Evolutionary conservation across 2,329 filamentous ascomycete species (phyloP).

Genomic region (Didymella lethalis): DNA sequence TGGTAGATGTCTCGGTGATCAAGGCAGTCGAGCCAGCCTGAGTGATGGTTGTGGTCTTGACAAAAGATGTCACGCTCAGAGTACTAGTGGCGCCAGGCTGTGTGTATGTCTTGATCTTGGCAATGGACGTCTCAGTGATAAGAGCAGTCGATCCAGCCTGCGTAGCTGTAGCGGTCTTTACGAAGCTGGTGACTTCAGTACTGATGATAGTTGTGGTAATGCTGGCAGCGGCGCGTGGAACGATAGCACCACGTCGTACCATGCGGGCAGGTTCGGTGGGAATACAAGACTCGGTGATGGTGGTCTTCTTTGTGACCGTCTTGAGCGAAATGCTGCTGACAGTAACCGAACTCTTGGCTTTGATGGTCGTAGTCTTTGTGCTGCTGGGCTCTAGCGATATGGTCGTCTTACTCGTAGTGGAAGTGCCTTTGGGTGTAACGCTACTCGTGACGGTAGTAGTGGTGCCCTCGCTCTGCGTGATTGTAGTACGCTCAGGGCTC

Average conservation of each 20-base stretch:
- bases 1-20: constrained; percentile 27
- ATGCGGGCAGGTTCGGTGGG: constrained; percentile 31
- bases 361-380: constrained; percentile 36
- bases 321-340: constrained; percentile 33
- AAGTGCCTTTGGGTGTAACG: constrained; percentile 24
- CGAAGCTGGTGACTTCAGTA: constrained; percentile 36
- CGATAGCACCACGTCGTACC: constrained; percentile 26
- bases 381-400: constrained; percentile 24
- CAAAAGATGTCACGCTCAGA: constrained; percentile 30
- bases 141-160: constrained; percentile 26
- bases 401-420: constrained; percentile 24
- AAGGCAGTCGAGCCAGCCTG: constrained; percentile 33
- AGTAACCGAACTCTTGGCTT: constrained; percentile 30
- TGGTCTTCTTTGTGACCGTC: constrained; percentile 41
- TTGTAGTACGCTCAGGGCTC: constrained; percentile 38
- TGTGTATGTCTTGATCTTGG: constrained; percentile 22
- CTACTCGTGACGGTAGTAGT: constrained; percentile 28
- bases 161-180: constrained; percentile 26
- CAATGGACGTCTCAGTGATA: constrained; percentile 23
- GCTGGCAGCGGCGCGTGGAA: constrained; percentile 23
- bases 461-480: constrained; percentile 31
- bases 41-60: constrained; percentile 32
- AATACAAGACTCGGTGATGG: constrained; percentile 36
- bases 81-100: constrained; percentile 29
- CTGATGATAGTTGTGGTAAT: constrained; percentile 37